These are phyloP conservation scores for Linnemannia elongata DNA, from an alignment of 192 early-diverging fungal species.

Conservation along the genomic window DNA sequence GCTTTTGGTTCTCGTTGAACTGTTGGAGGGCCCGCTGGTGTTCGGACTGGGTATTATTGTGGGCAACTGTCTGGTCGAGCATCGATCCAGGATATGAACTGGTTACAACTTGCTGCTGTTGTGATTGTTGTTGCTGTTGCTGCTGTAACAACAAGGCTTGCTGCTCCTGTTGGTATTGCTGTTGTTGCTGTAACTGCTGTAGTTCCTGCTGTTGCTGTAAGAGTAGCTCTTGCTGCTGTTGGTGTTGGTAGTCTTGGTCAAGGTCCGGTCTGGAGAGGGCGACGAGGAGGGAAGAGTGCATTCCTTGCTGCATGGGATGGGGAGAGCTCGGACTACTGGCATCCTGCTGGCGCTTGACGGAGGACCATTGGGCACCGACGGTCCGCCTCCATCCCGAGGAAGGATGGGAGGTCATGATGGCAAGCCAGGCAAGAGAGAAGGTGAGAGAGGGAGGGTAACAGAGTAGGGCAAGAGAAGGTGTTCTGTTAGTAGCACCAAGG, in stretches of 20 bases:
- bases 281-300: constrained; percentile 35
- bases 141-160: constrained; percentile 6
- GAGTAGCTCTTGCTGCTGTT: constrained; percentile 6
- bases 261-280: constrained; percentile 43
- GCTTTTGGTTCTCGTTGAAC: constrained; percentile 37
- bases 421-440: neutral
- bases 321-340: constrained; percentile 2
- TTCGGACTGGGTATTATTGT: constrained; percentile 26
- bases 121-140: constrained; percentile 8
- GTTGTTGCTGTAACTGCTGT: constrained; percentile 12
- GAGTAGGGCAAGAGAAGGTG: neutral
- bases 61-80: constrained; percentile 1
- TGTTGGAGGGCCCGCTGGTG: constrained; percentile 44
- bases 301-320: constrained; percentile 32
- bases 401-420: constrained; percentile 30
- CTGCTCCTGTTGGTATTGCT: constrained; percentile 8
- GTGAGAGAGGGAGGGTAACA: neutral
- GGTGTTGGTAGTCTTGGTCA: constrained; percentile 11
- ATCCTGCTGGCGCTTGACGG: constrained; percentile 29
- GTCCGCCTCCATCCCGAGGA: constrained; percentile 37
- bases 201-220: neutral
- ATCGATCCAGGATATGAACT: neutral
- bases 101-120: neutral
- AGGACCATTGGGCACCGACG: constrained; percentile 47
- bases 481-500: neutral